Conservation (phyloP, 352 stramenopile genomes). For the Globisporangium megalacanthum region DNA sequence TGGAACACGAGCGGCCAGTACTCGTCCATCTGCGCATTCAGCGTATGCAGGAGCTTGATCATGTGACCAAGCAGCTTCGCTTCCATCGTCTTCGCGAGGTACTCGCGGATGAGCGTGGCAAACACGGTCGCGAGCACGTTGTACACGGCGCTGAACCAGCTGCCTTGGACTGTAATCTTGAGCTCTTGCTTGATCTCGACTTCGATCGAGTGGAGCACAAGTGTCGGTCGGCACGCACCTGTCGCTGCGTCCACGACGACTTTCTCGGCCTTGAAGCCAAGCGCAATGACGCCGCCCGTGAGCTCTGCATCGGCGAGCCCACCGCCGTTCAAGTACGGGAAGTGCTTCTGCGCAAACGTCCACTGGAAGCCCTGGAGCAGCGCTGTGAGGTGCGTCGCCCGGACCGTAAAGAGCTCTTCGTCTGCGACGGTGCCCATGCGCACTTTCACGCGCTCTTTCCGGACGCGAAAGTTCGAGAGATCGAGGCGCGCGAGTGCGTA, state of each 20-base stretch:
- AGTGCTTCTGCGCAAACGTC: constrained; percentile 84
- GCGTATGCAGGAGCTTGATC: constrained; percentile 74
- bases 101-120: constrained; percentile 73
- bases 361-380: constrained; percentile 80
- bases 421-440: constrained; percentile 75
- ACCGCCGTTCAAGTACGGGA: constrained; percentile 81
- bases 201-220: constrained; percentile 80
- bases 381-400: constrained; percentile 66
- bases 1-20: constrained; percentile 85
- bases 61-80: constrained; percentile 76
- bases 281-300: constrained; percentile 60
- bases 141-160: constrained; percentile 84
- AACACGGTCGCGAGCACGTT: constrained; percentile 78
- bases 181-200: constrained; percentile 82
- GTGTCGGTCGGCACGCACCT: constrained; percentile 55
- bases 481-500: constrained; percentile 80
- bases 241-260: constrained; percentile 46
- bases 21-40: constrained; percentile 82
- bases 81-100: constrained; percentile 82
- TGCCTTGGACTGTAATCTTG: constrained; percentile 77
- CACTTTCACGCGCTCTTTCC: constrained; percentile 82
- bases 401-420: constrained; percentile 77
- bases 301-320: constrained; percentile 68
- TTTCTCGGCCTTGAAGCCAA: constrained; percentile 84
- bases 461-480: constrained; percentile 77